Base-by-base conservation (phyloP, 2,329 filamentous ascomycete genomes). In the Mycocentrospora acerina region DNA sequence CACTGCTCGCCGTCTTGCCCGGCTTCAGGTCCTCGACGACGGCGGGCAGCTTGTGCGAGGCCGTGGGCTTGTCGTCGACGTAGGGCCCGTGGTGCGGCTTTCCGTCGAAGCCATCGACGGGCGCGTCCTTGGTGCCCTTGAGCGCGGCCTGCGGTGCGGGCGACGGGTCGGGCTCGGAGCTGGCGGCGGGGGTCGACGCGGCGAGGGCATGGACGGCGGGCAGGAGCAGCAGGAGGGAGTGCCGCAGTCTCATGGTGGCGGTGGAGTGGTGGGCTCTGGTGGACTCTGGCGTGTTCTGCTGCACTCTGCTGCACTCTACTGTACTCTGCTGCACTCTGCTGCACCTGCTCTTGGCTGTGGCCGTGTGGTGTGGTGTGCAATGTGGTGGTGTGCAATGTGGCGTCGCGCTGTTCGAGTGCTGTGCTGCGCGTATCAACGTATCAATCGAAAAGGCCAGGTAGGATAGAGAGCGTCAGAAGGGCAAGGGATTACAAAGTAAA, bases 101-200 rank as follows among this genome's bases (percentile, higher is more conserved):
- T 32, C 93, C 93, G 71, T 97, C 93, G 57, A 86, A 85, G 30
- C 90, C 90, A 64, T 97, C 93, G 14, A 96, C 85, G 0, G 91
- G 91, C 39, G 87, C 88, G 72, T 93, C 85, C 65, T 90, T 90
- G 35, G 82, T 83, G 36, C 80, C 81, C 43, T 70, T 67, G 9
- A 55, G 42, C 3, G 40, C 55, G 3, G 54, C 35, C 3, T 47
- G 37, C 32, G 65, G 46, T 36, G 53, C 43, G 11, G 45, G 51
- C 24, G 60, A 52, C 11, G 51, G 44, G 28, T 55, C 44, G 24
- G 51, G 50, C 18, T 49, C 45, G 31, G 44, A 49, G 46, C 42
- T 56, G 46, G 40, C 35, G 34, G 48, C 62, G 44, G 65, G 56
- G 27, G 72, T 57, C 17, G 72, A 65, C 25, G 72, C 70, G 17